Evolutionary conservation across 2,329 filamentous ascomycete species (phyloP).

Genomic region (Hirsutella minnesotensis): DNA sequence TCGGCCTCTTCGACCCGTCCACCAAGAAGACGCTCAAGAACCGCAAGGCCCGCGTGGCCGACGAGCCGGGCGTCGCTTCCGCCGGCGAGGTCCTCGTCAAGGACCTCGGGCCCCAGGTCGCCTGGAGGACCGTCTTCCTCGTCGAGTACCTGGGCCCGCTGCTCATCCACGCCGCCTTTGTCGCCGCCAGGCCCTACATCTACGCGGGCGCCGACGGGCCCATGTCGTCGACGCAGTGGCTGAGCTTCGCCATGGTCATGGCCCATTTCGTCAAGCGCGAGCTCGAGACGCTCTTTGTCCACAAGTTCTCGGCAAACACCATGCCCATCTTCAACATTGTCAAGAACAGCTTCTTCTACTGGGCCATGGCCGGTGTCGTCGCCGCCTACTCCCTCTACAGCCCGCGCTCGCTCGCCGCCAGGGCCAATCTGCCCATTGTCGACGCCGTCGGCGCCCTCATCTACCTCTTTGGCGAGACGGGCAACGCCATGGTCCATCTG

Average conservation of each 20-base stretch:
- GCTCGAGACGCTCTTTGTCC: constrained; percentile 84
- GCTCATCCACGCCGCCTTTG: constrained; percentile 66
- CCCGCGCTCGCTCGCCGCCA: constrained; percentile 57
- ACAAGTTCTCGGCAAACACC: constrained; percentile 88
- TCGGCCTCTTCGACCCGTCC: constrained; percentile 48
- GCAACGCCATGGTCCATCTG: constrained; percentile 70
- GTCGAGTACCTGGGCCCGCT: constrained; percentile 92
- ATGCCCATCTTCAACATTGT: constrained; percentile 89
- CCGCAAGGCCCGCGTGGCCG: constrained; percentile 39
- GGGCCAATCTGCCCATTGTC: constrained; percentile 32
- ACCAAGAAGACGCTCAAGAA: constrained; percentile 54
- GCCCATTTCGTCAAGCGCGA: constrained; percentile 92
- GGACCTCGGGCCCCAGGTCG: constrained; percentile 82
- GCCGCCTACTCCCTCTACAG: constrained; percentile 79
- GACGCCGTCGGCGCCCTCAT: constrained; percentile 59
- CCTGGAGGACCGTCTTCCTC: constrained; percentile 87
- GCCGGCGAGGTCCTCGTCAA: constrained; percentile 66
- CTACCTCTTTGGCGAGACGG: constrained; percentile 66
- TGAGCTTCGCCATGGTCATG: constrained; percentile 62
- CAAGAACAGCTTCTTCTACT: constrained; percentile 94
- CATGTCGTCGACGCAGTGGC: constrained; percentile 56
- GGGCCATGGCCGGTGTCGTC: constrained; percentile 68
- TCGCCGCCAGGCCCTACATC: constrained; percentile 59
- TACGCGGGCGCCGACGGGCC: constrained; percentile 31
- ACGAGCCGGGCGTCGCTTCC: constrained; percentile 35